A percentile compares a stretch with the other conserved stretches of the same genome.
Evolutionary conservation across 345 rosid genomes (phyloP).

Genomic region (Salix viminalis): DNA sequence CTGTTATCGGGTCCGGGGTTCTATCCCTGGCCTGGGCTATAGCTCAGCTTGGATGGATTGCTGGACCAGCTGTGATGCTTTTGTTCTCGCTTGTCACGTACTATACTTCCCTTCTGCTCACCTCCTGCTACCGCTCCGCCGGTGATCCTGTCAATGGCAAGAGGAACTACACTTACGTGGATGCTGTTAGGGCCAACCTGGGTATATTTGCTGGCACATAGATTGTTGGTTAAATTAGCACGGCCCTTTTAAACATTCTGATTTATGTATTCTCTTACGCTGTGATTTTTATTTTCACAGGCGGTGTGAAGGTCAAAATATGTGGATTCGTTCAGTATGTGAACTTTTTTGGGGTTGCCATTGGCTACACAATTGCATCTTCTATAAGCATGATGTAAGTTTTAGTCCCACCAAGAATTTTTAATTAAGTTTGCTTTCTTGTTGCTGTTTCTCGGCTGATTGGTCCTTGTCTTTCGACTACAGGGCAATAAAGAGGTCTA

Average conservation of each 20-base stretch:
- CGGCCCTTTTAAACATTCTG: background rate
- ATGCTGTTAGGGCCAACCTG: slow-evolving; percentile 56
- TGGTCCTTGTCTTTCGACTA: background rate
- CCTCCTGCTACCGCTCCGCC: slow-evolving; percentile 64
- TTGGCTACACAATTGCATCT: slow-evolving; percentile 82
- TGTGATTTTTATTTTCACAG: slow-evolving; percentile 26
- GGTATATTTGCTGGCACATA: slow-evolving; percentile 29
- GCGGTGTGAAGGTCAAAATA: slow-evolving; percentile 57
- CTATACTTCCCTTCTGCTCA: slow-evolving; percentile 56
- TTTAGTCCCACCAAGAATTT: background rate
- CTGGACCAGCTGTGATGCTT: slow-evolving; percentile 59
- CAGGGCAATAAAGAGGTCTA: slow-evolving; percentile 68
- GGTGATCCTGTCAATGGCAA: slow-evolving; percentile 58
- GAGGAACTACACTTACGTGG: slow-evolving; percentile 72
- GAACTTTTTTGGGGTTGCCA: slow-evolving; percentile 59
- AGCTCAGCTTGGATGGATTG: slow-evolving; percentile 77
- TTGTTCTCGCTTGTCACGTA: slow-evolving; percentile 69
- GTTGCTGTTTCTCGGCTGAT: background rate
- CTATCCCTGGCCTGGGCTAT: slow-evolving; percentile 69
- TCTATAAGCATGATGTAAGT: slow-evolving; percentile 71
- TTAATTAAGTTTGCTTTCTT: background rate
- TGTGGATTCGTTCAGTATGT: slow-evolving; percentile 68
- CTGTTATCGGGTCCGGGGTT: slow-evolving; percentile 83
- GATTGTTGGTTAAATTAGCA: background rate
- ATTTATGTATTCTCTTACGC: background rate